Evolutionary conservation across 495 filamentous ascomycete species (phyloP).

Genomic region (Neurospora sp.): DNA sequence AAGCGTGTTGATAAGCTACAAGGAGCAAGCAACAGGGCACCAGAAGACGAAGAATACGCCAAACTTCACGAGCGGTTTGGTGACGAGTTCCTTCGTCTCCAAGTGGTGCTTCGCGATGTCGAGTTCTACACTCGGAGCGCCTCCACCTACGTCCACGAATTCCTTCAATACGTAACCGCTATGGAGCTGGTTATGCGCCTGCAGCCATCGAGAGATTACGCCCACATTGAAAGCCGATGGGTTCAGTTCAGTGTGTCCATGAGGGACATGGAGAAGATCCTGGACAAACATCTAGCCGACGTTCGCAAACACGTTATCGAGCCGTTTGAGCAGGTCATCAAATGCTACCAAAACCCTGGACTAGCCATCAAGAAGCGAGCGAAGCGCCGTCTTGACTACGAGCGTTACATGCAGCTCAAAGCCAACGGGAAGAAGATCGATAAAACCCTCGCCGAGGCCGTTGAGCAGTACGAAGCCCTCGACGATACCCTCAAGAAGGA

Average conservation of each 20-base stretch:
- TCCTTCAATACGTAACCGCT: constrained; percentile 56
- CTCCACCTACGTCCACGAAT: constrained; percentile 58
- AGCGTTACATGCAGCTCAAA: constrained; percentile 49
- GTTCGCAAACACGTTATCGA: constrained; percentile 77
- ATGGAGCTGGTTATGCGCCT: constrained; percentile 56
- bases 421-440: constrained; percentile 65
- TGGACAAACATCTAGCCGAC: constrained; percentile 75
- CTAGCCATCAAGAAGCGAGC: constrained; percentile 84
- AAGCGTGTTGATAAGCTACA: constrained; percentile 67
- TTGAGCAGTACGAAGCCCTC: constrained; percentile 76
- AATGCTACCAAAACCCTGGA: constrained; percentile 69
- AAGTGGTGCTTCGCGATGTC: constrained; percentile 82
- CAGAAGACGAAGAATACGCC: constrained; percentile 72
- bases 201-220: constrained; percentile 46
- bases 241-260: constrained; percentile 71
- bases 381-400: constrained; percentile 81
- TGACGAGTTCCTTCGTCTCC: constrained; percentile 79
- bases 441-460: constrained; percentile 70
- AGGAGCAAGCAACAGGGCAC: constrained; percentile 51
- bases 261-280: constrained; percentile 64
- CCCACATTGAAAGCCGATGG: constrained; percentile 87
- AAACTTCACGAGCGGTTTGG: constrained; percentile 66
- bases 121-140: constrained; percentile 72
- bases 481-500: constrained; percentile 91
- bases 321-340: constrained; percentile 72